These are phyloP conservation scores for Saccharomycopsis sp. DNA, from an alignment of 805 yeast species.

Conservation along the genomic window DNA sequence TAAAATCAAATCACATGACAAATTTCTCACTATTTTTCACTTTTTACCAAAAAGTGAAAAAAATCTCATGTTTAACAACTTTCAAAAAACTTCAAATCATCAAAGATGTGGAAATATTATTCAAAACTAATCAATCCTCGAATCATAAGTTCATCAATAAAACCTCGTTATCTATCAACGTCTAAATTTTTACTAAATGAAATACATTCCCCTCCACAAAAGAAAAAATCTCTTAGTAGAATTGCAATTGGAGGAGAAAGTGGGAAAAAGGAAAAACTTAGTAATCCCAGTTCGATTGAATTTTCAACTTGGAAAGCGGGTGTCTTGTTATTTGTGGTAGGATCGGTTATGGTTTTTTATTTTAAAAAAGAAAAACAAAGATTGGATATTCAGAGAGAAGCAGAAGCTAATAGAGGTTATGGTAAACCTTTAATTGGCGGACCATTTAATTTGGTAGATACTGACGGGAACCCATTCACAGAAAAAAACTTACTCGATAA, in stretches of 20 bases:
- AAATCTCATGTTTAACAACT: too few species aligned
- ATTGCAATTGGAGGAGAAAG: constrained; percentile 62
- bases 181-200: too few species aligned
- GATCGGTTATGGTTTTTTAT: constrained; percentile 60
- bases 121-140: not conserved
- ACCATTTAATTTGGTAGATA: constrained; percentile 64
- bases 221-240: constrained; percentile 62
- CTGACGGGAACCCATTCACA: constrained; percentile 64
- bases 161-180: too few species aligned
- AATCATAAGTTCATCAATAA: too few species aligned
- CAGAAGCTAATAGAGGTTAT: constrained; percentile 75
- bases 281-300: constrained; percentile 42
- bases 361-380: constrained; percentile 72
- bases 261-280: constrained; percentile 24
- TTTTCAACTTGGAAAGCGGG: constrained; percentile 83
- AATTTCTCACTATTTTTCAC: too few species aligned
- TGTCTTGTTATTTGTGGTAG: constrained; percentile 51
- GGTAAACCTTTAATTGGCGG: constrained; percentile 96
- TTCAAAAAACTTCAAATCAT: too few species aligned
- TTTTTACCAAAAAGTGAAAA: too few species aligned
- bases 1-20: too few species aligned
- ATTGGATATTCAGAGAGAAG: constrained; percentile 62
- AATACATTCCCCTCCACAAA: too few species aligned
- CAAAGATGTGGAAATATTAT: too few species aligned
- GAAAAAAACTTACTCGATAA: constrained; percentile 65